Percentiles rank a stretch among this genome's conserved stretches.
Conservation (phyloP, 129 eudicot species). For the Sambucus nigra region DNA sequence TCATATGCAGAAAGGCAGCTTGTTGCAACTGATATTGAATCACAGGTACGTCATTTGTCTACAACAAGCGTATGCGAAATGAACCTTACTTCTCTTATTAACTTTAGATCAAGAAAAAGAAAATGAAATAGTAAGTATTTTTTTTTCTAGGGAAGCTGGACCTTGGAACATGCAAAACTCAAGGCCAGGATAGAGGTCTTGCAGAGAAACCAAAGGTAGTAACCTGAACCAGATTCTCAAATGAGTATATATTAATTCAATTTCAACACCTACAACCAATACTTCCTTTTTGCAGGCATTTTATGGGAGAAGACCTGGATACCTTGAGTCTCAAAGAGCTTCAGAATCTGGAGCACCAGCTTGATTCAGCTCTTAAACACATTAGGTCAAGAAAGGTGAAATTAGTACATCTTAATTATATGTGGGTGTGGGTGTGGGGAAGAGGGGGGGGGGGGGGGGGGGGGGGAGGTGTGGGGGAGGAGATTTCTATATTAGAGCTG, state of each 20-base stretch:
- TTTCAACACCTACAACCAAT: not conserved
- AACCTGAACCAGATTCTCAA: not conserved
- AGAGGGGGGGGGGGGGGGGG: no score
- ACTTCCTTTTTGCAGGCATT: slow-evolving; percentile 36
- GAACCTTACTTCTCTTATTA: not conserved
- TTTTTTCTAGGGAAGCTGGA: slow-evolving; percentile 55
- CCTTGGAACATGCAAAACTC: slow-evolving; percentile 58
- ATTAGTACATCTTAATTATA: no score
- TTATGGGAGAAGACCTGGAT: slow-evolving; percentile 74
- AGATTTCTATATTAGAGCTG: no score
- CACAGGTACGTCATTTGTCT: slow-evolving; percentile 29
- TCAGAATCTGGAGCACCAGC: slow-evolving; percentile 77
- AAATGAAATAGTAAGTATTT: not conserved
- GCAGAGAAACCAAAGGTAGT: slow-evolving; percentile 59
- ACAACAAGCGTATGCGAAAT: not conserved
- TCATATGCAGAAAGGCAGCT: slow-evolving; percentile 60
- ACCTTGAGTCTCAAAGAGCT: slow-evolving; percentile 61
- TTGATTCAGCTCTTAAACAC: slow-evolving; percentile 63
- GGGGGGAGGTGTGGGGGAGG: no score
- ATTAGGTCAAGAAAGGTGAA: slow-evolving; percentile 64
- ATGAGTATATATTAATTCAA: no score
- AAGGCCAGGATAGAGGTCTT: slow-evolving; percentile 69
- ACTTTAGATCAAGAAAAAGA: no score
- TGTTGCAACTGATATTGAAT: slow-evolving; percentile 33
- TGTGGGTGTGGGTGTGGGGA: no score